Conservation (phyloP, 257 asterid genomes). For the Vinca minor region DNA sequence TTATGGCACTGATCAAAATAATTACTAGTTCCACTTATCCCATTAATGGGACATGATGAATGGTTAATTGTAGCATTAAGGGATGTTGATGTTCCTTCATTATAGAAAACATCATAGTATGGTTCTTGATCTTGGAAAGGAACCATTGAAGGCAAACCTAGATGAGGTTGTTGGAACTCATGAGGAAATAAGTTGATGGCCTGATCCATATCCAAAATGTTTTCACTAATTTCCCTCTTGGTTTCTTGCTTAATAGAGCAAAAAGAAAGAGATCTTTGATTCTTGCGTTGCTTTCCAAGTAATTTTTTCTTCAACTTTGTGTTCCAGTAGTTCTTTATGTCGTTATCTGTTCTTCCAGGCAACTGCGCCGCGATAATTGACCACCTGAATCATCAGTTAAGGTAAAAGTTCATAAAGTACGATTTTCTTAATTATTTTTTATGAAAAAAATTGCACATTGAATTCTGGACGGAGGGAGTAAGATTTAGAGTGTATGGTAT, state of each 20-base stretch:
- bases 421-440: too few relatives aligned
- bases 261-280: conserved; percentile 11
- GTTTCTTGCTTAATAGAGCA: conserved; percentile 11
- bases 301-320: conserved; percentile 36
- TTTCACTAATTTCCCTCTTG: neutral
- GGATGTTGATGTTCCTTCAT: too few relatives aligned
- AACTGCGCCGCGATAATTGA: conserved; percentile 35
- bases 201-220: conserved; percentile 5
- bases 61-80: too few relatives aligned
- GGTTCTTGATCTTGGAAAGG: neutral
- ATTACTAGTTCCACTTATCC: too few relatives aligned
- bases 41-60: too few relatives aligned
- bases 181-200: neutral
- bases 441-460: too few relatives aligned
- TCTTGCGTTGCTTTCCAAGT: conserved; percentile 24
- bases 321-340: conserved; percentile 40
- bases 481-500: neutral
- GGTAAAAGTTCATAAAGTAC: neutral
- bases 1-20: conserved; percentile 5
- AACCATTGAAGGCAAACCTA: conserved; percentile 6
- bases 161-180: conserved; percentile 8
- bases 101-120: too few relatives aligned
- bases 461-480: too few relatives aligned
- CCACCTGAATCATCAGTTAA: conserved; percentile 22
- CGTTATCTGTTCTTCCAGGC: conserved; percentile 39